phyloP scores from a whole-genome alignment of 2,329 filamentous ascomycete species.

The Aspergillus ochraceus region DNA sequence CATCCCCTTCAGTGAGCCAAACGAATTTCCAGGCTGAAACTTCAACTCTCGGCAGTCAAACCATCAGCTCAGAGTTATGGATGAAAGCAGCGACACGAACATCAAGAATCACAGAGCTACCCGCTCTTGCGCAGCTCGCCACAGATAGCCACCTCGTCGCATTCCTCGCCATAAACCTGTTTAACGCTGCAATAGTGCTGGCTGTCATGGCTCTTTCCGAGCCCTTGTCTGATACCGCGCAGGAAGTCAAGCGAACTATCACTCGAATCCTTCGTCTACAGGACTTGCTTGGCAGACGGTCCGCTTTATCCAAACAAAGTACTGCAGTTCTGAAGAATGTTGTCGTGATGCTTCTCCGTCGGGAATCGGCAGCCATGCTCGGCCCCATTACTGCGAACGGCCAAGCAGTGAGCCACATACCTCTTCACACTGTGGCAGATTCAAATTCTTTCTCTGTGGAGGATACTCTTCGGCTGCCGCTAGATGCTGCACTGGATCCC shows the following conservation, averaged over 20 bases:
- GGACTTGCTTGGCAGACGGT: constrained; percentile 35
- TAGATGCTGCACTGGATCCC: constrained; percentile 15
- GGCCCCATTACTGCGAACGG: constrained; percentile 15
- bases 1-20: too few species aligned
- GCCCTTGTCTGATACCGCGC: constrained; percentile 44
- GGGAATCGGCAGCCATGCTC: constrained; percentile 26
- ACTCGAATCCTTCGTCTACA: constrained; percentile 45
- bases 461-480: constrained; percentile 23
- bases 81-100: constrained; percentile 42
- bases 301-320: constrained; percentile 38
- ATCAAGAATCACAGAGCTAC: constrained; percentile 35
- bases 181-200: constrained; percentile 47
- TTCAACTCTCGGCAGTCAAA: too few species aligned
- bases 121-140: constrained; percentile 36
- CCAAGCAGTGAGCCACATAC: neutral
- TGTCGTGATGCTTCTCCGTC: constrained; percentile 24
- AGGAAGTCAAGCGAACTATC: constrained; percentile 45
- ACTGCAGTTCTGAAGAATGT: constrained; percentile 25
- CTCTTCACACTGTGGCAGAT: neutral
- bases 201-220: constrained; percentile 45
- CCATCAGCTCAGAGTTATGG: constrained; percentile 21
- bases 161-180: constrained; percentile 48
- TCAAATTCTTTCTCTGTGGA: constrained; percentile 20
- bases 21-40: too few species aligned
- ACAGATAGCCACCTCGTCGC: constrained; percentile 46